phyloP scores from a whole-genome alignment of 495 filamentous ascomycete genomes.

The Penicillium salamii region DNA sequence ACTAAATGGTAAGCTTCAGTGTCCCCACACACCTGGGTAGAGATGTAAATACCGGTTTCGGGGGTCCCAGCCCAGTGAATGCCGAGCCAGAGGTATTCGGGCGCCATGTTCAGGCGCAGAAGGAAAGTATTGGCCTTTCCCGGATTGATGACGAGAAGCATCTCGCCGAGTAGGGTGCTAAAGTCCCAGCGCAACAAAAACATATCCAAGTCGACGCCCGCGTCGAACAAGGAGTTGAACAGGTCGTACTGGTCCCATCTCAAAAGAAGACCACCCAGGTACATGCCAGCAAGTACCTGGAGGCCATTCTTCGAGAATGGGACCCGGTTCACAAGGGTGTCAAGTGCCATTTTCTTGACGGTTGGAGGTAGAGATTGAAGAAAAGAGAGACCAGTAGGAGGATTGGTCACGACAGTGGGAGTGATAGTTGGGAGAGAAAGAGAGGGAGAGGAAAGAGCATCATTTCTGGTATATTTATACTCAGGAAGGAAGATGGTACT shows the following conservation, averaged over 20 bases:
- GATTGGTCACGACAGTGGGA: too few relatives aligned
- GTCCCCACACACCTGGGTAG: background rate
- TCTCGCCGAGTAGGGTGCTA: background rate
- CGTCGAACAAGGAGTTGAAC: background rate
- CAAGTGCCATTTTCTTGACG: background rate
- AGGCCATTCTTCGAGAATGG: constrained; percentile 1
- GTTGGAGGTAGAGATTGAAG: background rate
- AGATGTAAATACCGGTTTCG: background rate
- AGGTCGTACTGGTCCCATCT: background rate
- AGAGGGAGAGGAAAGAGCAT: too few relatives aligned
- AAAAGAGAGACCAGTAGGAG: background rate
- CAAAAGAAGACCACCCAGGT: background rate
- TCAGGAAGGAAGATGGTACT: background rate
- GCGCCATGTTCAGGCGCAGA: constrained; percentile 1
- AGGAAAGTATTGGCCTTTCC: background rate
- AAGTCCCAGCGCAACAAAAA: background rate
- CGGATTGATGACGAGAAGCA: constrained; percentile 7
- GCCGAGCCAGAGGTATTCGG: constrained; percentile 7
- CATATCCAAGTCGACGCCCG: background rate
- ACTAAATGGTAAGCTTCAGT: background rate
- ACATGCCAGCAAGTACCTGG: background rate
- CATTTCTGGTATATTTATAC: too few relatives aligned
- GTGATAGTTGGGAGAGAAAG: too few relatives aligned
- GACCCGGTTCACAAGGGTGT: background rate
- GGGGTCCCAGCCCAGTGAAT: constrained; percentile 5